These are phyloP conservation scores for Aegilops umbellulata DNA, from an alignment of 176 grass and related monocot species.

Conservation along the genomic window DNA sequence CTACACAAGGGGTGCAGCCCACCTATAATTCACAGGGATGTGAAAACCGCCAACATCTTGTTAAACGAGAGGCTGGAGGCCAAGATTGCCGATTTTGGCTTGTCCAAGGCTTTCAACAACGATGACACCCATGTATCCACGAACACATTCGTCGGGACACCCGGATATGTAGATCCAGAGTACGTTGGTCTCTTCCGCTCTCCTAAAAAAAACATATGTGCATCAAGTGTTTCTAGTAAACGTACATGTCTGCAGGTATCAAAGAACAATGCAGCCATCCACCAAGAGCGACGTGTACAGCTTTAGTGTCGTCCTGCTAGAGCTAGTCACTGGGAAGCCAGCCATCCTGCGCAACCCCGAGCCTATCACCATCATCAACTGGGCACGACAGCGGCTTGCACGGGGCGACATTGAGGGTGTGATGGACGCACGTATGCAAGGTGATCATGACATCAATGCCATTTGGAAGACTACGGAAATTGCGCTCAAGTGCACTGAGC, in stretches of 20 bases:
- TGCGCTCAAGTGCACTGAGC: conserved; percentile 49
- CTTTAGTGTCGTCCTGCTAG: conserved; percentile 50
- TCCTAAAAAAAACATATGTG: neutral
- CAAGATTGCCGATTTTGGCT: conserved; percentile 72
- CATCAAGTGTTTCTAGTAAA: neutral
- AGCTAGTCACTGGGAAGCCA: conserved; percentile 34
- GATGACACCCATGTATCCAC: conserved; percentile 32
- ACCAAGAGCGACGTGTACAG: conserved; percentile 60
- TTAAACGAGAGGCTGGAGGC: conserved; percentile 40
- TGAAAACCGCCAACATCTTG: conserved; percentile 56
- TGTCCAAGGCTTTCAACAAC: conserved; percentile 33
- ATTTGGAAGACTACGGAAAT: conserved; percentile 50
- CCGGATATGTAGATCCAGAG: conserved; percentile 61
- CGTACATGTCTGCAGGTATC: neutral
- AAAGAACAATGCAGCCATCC: neutral
- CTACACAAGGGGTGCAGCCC: conserved; percentile 53
- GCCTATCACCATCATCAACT: conserved; percentile 19
- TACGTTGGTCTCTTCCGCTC: neutral
- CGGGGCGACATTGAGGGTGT: conserved; percentile 27
- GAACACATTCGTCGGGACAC: conserved; percentile 2
- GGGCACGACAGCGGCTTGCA: conserved; percentile 24
- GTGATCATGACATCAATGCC: conserved; percentile 38
- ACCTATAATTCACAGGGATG: conserved; percentile 49
- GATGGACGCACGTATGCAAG: conserved; percentile 28
- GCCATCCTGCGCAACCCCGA: conserved; percentile 13